Conservation (phyloP, 2,329 filamentous ascomycete genomes). For the Sporothrix luriei region DNA sequence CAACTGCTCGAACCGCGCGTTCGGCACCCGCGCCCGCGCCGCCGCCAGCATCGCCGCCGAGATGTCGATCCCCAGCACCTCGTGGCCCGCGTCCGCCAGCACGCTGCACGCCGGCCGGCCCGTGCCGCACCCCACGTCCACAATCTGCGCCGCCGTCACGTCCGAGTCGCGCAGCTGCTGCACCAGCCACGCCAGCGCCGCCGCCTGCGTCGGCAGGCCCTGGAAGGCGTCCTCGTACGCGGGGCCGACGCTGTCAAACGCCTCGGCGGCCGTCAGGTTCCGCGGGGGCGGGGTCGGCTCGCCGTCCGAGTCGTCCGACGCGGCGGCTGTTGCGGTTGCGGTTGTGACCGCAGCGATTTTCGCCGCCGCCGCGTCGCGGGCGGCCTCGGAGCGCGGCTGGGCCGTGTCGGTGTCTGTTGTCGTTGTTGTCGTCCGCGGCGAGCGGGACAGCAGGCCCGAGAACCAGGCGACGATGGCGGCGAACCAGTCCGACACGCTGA, state of each 20-base stretch:
- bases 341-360: too few relatives aligned
- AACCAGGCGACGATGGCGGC: slow-evolving; percentile 25
- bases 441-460: not conserved
- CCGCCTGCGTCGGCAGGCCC: slow-evolving; percentile 36
- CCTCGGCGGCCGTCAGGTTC: slow-evolving; percentile 35
- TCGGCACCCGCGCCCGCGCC: slow-evolving; percentile 38
- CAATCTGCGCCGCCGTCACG: slow-evolving; percentile 23
- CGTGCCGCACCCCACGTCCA: slow-evolving; percentile 42
- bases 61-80: slow-evolving; percentile 41
- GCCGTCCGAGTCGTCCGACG: not conserved
- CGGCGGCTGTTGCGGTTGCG: not conserved
- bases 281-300: not conserved
- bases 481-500: not conserved
- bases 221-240: slow-evolving; percentile 40
- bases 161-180: slow-evolving; percentile 31
- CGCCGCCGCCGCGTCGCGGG: too few relatives aligned
- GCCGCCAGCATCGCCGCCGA: slow-evolving; percentile 39
- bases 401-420: too few relatives aligned
- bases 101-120: slow-evolving; percentile 38
- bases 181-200: slow-evolving; percentile 39
- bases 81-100: slow-evolving; percentile 40
- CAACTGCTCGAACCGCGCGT: slow-evolving; percentile 37
- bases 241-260: slow-evolving; percentile 39
- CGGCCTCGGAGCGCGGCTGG: slow-evolving; percentile 1
- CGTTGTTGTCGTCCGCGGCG: not conserved